Evolutionary conservation across 768 basidiomycete species (phyloP).

Genomic region (Lyophyllum semitale): DNA sequence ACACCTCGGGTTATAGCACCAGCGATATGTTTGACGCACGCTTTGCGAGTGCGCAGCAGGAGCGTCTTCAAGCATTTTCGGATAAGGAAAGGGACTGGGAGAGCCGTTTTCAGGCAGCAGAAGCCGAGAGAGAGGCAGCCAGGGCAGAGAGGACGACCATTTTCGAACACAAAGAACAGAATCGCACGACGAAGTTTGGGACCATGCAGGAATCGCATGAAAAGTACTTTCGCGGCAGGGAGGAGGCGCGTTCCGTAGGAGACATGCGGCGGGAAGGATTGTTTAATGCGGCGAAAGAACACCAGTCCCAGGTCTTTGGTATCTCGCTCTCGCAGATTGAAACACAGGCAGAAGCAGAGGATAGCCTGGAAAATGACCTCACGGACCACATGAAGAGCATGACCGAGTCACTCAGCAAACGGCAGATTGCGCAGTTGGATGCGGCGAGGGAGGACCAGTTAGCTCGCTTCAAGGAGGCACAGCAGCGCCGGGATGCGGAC

Average conservation of each 20-base stretch:
- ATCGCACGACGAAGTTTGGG: not conserved
- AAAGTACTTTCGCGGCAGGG: not conserved
- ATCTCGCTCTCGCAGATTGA: not conserved
- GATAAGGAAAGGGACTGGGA: not conserved
- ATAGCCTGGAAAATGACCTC: not conserved
- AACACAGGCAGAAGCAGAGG: not conserved
- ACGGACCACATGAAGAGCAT: not conserved
- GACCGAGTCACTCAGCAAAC: not conserved
- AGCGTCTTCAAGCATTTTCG: not conserved
- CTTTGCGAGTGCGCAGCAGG: not conserved
- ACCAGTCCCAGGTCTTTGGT: not conserved
- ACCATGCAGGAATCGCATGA: not conserved
- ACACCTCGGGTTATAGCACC: too few relatives aligned
- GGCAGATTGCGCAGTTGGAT: not conserved
- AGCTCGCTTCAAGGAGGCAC: not conserved
- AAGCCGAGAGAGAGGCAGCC: not conserved
- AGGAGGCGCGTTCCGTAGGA: not conserved
- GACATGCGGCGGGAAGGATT: not conserved
- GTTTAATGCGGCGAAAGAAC: constrained; percentile 1
- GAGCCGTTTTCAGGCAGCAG: not conserved
- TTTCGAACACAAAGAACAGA: not conserved
- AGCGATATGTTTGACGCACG: not conserved
- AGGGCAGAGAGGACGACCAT: not conserved
- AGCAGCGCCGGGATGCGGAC: not conserved
- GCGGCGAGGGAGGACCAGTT: not conserved